Evolutionary conservation across 768 basidiomycete genomes (phyloP).

Genomic region (Filobasidium wieringae): DNA sequence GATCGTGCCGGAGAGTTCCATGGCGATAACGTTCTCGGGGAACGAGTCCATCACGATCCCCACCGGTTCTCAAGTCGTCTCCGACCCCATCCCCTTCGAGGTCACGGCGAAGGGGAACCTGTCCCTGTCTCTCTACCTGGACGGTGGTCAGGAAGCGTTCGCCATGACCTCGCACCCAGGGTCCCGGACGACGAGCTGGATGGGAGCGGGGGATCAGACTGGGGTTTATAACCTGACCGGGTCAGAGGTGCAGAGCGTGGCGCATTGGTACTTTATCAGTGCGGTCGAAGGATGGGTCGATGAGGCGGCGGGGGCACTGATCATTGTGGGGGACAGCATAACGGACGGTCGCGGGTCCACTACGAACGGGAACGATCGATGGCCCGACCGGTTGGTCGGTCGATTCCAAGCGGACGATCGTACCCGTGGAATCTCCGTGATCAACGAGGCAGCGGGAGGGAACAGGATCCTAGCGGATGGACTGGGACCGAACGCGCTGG

Average conservation of each 20-base stretch:
- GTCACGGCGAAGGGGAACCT: slow-evolving; percentile 42
- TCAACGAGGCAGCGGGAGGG: slow-evolving; percentile 49
- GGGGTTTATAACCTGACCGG: slow-evolving; percentile 2
- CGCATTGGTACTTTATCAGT: slow-evolving; percentile 34
- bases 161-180: slow-evolving; percentile 46
- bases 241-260: not conserved
- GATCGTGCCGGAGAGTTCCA: slow-evolving; percentile 39
- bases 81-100: slow-evolving; percentile 43
- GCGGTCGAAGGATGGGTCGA: slow-evolving; percentile 43
- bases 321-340: slow-evolving; percentile 48
- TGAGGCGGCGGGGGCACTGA: slow-evolving; percentile 35
- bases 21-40: slow-evolving; percentile 45
- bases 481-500: slow-evolving; percentile 33
- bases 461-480: slow-evolving; percentile 48
- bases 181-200: slow-evolving; percentile 39
- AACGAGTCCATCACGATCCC: slow-evolving; percentile 41
- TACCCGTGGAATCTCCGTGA: slow-evolving; percentile 41
- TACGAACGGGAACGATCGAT: slow-evolving; percentile 45
- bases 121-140: slow-evolving; percentile 43
- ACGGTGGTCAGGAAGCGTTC: slow-evolving; percentile 42
- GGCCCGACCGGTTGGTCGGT: slow-evolving; percentile 46
- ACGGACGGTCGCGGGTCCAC: slow-evolving; percentile 47
- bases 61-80: slow-evolving; percentile 44
- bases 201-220: slow-evolving; percentile 2
- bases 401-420: slow-evolving; percentile 40